Conservation (phyloP, 2,329 filamentous ascomycete genomes). For the Stachybotrys echinatus region DNA sequence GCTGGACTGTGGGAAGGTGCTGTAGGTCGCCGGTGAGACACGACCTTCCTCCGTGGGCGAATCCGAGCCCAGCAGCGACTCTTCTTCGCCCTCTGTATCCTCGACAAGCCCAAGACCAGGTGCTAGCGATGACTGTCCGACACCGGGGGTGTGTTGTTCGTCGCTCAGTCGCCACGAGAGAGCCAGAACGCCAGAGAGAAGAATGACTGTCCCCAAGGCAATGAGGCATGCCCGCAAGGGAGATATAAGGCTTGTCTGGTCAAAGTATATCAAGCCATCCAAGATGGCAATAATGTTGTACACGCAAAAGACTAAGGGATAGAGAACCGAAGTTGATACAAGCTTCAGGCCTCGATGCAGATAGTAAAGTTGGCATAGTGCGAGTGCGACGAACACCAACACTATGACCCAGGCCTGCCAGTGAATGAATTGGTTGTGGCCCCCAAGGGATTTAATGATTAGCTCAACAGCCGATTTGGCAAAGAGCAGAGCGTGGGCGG, state of each 20-base stretch:
- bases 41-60: slow-evolving; percentile 36
- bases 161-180: slow-evolving; percentile 91
- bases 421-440: slow-evolving; percentile 86
- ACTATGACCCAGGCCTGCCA: slow-evolving; percentile 96
- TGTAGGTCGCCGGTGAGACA: slow-evolving; percentile 29
- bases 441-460: slow-evolving; percentile 78
- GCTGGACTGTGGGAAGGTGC: slow-evolving; percentile 39
- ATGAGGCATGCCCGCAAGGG: slow-evolving; percentile 75
- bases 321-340: slow-evolving; percentile 91
- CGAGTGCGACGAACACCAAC: slow-evolving; percentile 71
- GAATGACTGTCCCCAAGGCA: slow-evolving; percentile 76
- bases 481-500: slow-evolving; percentile 86
- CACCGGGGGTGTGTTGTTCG: slow-evolving; percentile 57
- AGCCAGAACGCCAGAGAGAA: slow-evolving; percentile 82
- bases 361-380: slow-evolving; percentile 89
- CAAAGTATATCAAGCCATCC: slow-evolving; percentile 95
- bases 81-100: slow-evolving; percentile 58
- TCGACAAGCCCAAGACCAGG: slow-evolving; percentile 80
- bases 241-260: slow-evolving; percentile 76
- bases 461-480: slow-evolving; percentile 97
- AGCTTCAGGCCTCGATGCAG: slow-evolving; percentile 90
- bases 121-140: slow-evolving; percentile 64
- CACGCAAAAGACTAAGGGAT: slow-evolving; percentile 95
- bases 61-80: slow-evolving; percentile 45
- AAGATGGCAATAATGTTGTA: slow-evolving; percentile 99